These are phyloP conservation scores for Colletotrichum brevisporum DNA, from an alignment of 2,329 filamentous ascomycete genomes.

Conservation along the genomic window DNA sequence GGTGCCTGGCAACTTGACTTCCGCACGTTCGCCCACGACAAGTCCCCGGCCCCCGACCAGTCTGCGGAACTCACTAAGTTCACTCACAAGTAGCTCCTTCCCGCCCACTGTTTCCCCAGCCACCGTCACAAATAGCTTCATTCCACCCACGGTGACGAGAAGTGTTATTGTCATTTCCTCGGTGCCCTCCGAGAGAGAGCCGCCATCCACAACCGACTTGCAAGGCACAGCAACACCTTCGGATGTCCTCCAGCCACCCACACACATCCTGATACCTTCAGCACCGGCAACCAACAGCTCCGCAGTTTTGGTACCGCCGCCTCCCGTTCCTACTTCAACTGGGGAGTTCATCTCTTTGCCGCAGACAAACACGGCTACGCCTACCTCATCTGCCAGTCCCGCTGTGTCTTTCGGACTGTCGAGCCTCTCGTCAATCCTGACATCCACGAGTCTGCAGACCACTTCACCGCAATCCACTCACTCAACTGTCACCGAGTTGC, in stretches of 20 bases:
- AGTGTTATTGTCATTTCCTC: not conserved
- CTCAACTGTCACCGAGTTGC: not conserved
- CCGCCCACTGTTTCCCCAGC: not conserved
- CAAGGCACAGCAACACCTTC: not conserved
- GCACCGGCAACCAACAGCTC: not conserved
- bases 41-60: too few relatives aligned
- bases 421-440: not conserved
- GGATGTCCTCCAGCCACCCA: not conserved
- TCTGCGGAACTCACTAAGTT: too few relatives aligned
- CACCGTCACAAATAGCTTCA: not conserved
- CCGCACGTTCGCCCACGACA: not conserved
- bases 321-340: not conserved
- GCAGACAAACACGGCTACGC: not conserved
- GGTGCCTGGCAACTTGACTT: not conserved
- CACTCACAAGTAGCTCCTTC: not conserved
- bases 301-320: not conserved
- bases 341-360: not conserved
- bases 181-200: not conserved
- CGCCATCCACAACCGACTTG: not conserved
- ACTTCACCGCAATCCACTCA: not conserved
- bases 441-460: not conserved
- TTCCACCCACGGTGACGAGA: not conserved
- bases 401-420: fast-evolving
- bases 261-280: not conserved
- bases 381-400: not conserved